Base-by-base conservation (phyloP, 2,329 filamentous ascomycete species). In the Metarhizium humberi region DNA sequence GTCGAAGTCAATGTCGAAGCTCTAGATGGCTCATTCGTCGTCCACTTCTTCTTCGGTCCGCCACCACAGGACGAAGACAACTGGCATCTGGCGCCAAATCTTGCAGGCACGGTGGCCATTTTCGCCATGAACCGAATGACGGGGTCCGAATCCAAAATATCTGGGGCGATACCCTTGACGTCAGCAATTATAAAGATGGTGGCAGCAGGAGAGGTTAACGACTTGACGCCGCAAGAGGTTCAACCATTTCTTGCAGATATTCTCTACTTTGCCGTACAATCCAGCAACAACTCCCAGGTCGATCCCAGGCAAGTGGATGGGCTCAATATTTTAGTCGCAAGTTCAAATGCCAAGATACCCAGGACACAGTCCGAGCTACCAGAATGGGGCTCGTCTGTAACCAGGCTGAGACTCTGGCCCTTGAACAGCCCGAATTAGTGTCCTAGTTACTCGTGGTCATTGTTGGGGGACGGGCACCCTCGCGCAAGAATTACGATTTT, bases 1-100 rank as follows among this genome's bases (percentile, higher is more conserved):
- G 77, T 92, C 48, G 73, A 75, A 16, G 80, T 85, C 25, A 73
- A 77, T 54, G 85, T 83, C 58, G 78, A 81, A 56, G 81, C 81
- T 2, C 68, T 87, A 8, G 73, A 78, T 11, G 79, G 78, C 1
- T 81, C 85, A 0, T 89, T 86, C 54, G 60, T 59, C 0, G 73
- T 92, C 20, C 81, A 86, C 64, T 73, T 92, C 56, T 92, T 91
- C 69, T 65, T 90, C 2, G 87, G 84, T 0, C 66, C 75, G 2
- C 71, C 75, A 2, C 71, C 78, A 0, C 60, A 63, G 3, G 71
- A 82, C 43, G 62, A 73, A 1, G 59, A 60, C 5, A 62, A 66
- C 0, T 88, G 85, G 85, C 64, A 74, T 1, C 65, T 67, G 45
- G 76, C 79, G 0, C 63, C 70, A 1, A 84, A 80, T 58, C 75